Evolutionary conservation across 1,139 yeast genomes (phyloP), one percentile per base, ranked within the genome.

Genomic region (Debaryomyces subglobosus): DNA sequence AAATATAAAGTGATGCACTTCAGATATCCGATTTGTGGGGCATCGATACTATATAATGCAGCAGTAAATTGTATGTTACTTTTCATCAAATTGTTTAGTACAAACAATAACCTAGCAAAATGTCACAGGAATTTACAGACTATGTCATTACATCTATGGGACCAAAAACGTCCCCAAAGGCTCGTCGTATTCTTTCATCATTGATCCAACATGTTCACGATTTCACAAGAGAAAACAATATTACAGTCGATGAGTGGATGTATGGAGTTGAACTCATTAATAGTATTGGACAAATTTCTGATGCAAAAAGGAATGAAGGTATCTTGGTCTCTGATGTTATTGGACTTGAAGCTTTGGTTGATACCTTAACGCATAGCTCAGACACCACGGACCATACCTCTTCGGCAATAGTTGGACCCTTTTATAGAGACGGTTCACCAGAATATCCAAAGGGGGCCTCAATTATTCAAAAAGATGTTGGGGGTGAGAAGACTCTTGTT

Each of bases 381-480:
- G 65, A 56, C 21, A 41, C 49, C 21, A 52, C 54, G 10, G 57
- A 51, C 43, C 64, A 62, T 48, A 64, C 69, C 7, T 61, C 67
- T 10, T 63, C 68, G 16, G 68, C 69, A 18, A 65, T 65, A 41
- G 15, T 35, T 10, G 38, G 70, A 21, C 69, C 69, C 13, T 65
- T 65, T 54, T 65, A 65, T 54, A 50, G 70, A 44, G 59, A 55
- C 2, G 54, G 56, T 50, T 63, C 70, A 10, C 70, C 70, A 20
- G 55, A 43, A 25, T 65, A 65, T 51, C 48, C 50, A 20, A 56
- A 60, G 44, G 70, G 70, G 25, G 64, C 46, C 20, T 63, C 68
- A 20, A 64, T 65, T 43, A 62, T 65, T 45, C 65, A 59, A 44
- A 62, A 64, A 49, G 70, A 65, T 13, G 68, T 65, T 37, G 69